Base-by-base conservation (phyloP, 129 eudicot species). In the Tanacetum coccineum region DNA sequence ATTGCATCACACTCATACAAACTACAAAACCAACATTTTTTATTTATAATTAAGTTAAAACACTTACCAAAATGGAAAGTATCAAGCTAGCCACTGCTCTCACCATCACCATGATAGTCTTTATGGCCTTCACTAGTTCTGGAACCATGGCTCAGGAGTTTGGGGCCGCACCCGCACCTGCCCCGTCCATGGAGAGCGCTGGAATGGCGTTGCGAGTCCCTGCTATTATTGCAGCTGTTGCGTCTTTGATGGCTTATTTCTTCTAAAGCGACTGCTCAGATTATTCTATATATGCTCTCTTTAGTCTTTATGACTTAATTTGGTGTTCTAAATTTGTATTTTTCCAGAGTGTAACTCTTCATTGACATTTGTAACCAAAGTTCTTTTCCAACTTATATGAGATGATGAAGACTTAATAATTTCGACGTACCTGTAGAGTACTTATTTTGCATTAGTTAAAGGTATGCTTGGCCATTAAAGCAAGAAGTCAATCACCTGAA, bases 181-280 rank as follows among this genome's bases (percentile, higher is more conserved):
- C 85, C 4, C 85, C 82, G 3, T 65, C 78, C 9, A 76, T 83
- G 82, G 77, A 80, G 78, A 80, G 80, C 22, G 70, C 52, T 64
- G 82, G 78, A 5, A 75, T 40, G 48, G 51, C 62, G 10, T 59
- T 83, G 64, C 73, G 62, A 11, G 73, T 74, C 14, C 81, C 85
- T n/a, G 76, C 72, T 60, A 15, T 60, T 30, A 67, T 80, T 52
- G 82, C 74, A 28, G 79, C 18, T 4, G 4, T 67, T 61, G 65
- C 62, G 55, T 77, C 85, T 18, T 13, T 83, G 42, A 70, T 55
- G 1, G 83, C 88, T 25, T 77, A 26, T 42, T 59, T 83, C 15
- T 71, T 76, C 44, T 83, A 70, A 70, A 18, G 52, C 66, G 6
- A 32, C 1, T 48, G 14, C 12, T 2, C 47, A 52, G 54, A 57